phyloP scores from a whole-genome alignment of 306 rosid species.

The Acacia confusa region DNA sequence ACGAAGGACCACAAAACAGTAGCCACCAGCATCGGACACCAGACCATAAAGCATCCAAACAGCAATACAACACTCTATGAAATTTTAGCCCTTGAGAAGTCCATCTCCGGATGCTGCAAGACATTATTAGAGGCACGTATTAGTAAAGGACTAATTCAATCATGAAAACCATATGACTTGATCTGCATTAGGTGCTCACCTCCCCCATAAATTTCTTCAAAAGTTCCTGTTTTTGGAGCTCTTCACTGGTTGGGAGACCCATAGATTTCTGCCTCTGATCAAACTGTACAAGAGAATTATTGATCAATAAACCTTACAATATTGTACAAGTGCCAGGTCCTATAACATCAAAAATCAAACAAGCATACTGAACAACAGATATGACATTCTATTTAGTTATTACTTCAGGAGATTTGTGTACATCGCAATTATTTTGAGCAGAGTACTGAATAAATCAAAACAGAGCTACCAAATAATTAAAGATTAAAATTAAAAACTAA shows the following conservation, averaged over 20 bases:
- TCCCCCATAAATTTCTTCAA: slow-evolving; percentile 72
- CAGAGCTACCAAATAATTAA: neutral
- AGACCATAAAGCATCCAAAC: neutral
- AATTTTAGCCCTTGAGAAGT: slow-evolving; percentile 66
- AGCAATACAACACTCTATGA: slow-evolving; percentile 20
- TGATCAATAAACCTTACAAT: neutral
- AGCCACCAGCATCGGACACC: neutral
- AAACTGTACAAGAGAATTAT: slow-evolving; percentile 43
- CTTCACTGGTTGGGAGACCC: slow-evolving; percentile 78
- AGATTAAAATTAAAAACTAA: neutral
- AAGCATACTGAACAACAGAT: neutral
- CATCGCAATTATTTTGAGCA: neutral
- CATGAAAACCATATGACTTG: neutral
- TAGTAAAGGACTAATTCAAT: neutral
- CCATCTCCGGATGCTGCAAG: slow-evolving; percentile 79
- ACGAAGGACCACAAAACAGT: neutral
- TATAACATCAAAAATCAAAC: neutral
- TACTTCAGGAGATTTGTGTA: neutral
- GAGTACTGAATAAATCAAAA: neutral
- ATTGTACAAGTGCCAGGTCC: no score
- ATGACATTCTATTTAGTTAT: neutral
- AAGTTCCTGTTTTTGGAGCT: slow-evolving; percentile 65
- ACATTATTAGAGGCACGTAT: neutral
- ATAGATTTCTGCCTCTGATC: slow-evolving; percentile 76
- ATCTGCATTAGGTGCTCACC: slow-evolving; percentile 35